Percentiles rank a stretch among this genome's conserved stretches.
phyloP scores from a whole-genome alignment of 495 filamentous ascomycete species.

The Arthonia radiata region DNA sequence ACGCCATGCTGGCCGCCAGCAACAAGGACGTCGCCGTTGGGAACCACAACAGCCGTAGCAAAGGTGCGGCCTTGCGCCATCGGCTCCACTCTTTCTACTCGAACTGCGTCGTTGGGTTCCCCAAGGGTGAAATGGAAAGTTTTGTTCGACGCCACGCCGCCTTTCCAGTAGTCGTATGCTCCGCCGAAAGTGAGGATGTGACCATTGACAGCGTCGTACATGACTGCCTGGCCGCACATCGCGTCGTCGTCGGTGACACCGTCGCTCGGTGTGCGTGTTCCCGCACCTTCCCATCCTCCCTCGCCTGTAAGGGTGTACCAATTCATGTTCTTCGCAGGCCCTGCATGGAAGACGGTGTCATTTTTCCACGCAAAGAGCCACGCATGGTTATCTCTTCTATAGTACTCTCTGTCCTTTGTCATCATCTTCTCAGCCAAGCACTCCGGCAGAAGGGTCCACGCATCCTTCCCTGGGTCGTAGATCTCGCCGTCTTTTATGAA shows the following conservation, averaged over 20 bases:
- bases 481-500: constrained; percentile 31
- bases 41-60: constrained; percentile 29
- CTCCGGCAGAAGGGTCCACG: constrained; percentile 16
- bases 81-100: constrained; percentile 11
- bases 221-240: constrained; percentile 27
- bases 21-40: constrained; percentile 30
- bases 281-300: constrained; percentile 17
- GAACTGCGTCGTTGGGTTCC: constrained; percentile 7
- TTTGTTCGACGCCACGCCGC: constrained; percentile 14
- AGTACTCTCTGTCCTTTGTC: constrained; percentile 23
- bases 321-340: constrained; percentile 28
- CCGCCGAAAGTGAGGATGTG: constrained; percentile 31
- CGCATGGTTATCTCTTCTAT: constrained; percentile 27
- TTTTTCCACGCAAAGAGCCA: constrained; percentile 39
- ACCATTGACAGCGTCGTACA: constrained; percentile 30
- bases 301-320: constrained; percentile 24
- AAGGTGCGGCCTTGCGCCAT: constrained; percentile 25
- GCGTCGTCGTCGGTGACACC: constrained; percentile 22
- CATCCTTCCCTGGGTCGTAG: constrained; percentile 17
- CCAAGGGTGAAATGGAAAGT: constrained; percentile 25
- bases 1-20: constrained; percentile 25
- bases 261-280: constrained; percentile 7
- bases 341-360: constrained; percentile 29
- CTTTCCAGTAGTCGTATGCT: constrained; percentile 18
- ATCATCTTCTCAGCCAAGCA: constrained; percentile 21